Evolutionary conservation across 495 filamentous ascomycete genomes (phyloP).

Genomic region (Aspergillus sparsus): DNA sequence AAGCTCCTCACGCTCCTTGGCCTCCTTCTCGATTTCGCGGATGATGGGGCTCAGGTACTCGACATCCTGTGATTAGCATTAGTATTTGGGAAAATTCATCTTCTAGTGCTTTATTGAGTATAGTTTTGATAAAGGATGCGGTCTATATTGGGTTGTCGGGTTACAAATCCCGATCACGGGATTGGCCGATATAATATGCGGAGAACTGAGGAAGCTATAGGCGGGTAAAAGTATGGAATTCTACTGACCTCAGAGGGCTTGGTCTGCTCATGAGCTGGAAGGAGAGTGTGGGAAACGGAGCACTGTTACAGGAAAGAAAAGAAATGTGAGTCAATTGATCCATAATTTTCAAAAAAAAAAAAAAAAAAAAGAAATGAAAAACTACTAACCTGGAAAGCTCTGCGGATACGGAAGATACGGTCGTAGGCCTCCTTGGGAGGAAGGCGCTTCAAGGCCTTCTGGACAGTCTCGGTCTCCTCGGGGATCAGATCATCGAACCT

Average conservation of each 20-base stretch:
- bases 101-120: neutral
- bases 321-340: conserved; percentile 28
- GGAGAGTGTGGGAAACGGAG: conserved; percentile 81
- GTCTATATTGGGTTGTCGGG: conserved; percentile 21
- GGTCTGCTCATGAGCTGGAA: conserved; percentile 80
- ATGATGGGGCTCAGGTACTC: conserved; percentile 81
- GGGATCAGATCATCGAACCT: conserved; percentile 92
- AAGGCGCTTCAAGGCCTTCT: conserved; percentile 85
- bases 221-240: conserved; percentile 8
- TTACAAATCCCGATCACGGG: conserved; percentile 49
- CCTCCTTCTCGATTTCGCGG: conserved; percentile 78
- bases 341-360: neutral
- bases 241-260: conserved; percentile 67
- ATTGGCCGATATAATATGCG: conserved; percentile 38
- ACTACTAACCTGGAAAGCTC: conserved; percentile 80
- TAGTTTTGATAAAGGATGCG: conserved; percentile 1
- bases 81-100: conserved; percentile 18
- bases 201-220: conserved; percentile 29
- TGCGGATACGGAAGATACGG: conserved; percentile 92
- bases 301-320: conserved; percentile 50
- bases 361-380: neutral
- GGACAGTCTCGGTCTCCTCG: conserved; percentile 84
- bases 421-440: conserved; percentile 89
- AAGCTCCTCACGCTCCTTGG: conserved; percentile 76
- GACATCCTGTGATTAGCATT: conserved; percentile 58